Evolutionary conservation across 805 yeast species (phyloP), one percentile per base, ranked within the genome.

Genomic region (Starmerella powellii): DNA sequence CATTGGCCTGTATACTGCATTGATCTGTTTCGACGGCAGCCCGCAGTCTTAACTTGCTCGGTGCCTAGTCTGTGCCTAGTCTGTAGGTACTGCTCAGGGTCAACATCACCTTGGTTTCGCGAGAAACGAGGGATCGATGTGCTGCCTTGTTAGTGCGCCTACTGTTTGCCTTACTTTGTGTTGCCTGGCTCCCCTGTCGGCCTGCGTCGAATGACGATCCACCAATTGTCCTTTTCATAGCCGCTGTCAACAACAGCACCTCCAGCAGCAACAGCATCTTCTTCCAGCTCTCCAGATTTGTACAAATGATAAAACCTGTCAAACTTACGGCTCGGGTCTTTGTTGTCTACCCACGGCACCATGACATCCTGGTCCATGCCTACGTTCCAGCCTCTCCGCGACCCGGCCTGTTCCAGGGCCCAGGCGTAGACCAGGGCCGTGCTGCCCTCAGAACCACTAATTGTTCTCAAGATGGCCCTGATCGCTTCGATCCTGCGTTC

Each of bases 171-270:
- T 10, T 23, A 23, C 10, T 23, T 23, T 23, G 26, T 31, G 19
- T 16, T 5, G 20, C 8, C n/a, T n/a, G n/a, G n/a, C n/a, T n/a
- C n/a, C n/a, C n/a, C n/a, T n/a, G n/a, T n/a, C n/a, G 10, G 21
- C 15, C 19, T 17, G 21, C 18, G 28, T 4, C 29, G 8, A 8
- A 34, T 24, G 4, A 46, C 47, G 17, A 32, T 44, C 82, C 94
- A 88, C 97, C 97, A 91, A 56, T 88, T 88, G 57, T 88, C 98
- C 56, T 72, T 74, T 58, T 91, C 97, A 57, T 88, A 91, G 0
- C 98, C 98, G 33, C 72, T 64, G 21, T 71, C 74, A 0, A 80
- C 67, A 0, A 87, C 67, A 3, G 42, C 51, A 1, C 79, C 87
- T 2, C 94, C 94, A 0, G 95, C 95, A 20, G 56, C 55, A 17